Evolutionary conservation across 2,329 filamentous ascomycete species (phyloP).

Genomic region (Colletotrichum sp.): DNA sequence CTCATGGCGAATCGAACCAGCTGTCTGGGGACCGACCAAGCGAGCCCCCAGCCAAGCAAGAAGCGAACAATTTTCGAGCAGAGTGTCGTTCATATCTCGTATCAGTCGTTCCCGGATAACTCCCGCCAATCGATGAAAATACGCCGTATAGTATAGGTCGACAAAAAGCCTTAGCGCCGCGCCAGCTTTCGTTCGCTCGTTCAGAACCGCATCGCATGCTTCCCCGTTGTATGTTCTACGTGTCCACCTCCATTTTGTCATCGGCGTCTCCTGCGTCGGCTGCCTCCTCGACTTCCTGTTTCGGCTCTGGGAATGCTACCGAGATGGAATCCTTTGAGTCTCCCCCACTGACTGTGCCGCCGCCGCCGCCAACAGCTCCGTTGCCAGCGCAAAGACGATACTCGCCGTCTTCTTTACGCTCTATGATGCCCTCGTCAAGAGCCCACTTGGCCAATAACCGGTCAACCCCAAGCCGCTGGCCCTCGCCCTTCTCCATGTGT

Average conservation of each 20-base stretch:
- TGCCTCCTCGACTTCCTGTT: conserved; percentile 5
- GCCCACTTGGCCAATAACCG: conserved; percentile 65
- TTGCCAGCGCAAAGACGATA: conserved; percentile 58
- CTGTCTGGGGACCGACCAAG: not conserved
- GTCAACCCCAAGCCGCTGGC: conserved; percentile 61
- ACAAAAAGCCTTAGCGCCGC: conserved; percentile 5
- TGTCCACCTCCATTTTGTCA: conserved; percentile 4
- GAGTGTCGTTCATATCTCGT: conserved; percentile 18
- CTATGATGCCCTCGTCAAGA: conserved; percentile 67
- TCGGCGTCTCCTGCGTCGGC: not conserved
- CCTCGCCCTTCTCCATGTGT: conserved; percentile 81
- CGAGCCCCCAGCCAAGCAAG: not conserved
- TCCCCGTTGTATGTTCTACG: not conserved
- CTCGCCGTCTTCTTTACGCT: conserved; percentile 59
- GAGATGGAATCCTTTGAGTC: conserved; percentile 24
- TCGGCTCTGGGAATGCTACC: conserved; percentile 18
- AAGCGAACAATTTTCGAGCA: not conserved
- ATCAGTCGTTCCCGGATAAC: conserved; percentile 17
- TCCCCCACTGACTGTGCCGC: not conserved
- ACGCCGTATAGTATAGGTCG: conserved; percentile 13
- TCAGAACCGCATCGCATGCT: not conserved
- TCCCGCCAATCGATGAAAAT: conserved; percentile 3
- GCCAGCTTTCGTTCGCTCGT: not conserved
- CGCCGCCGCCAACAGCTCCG: conserved; percentile 30
- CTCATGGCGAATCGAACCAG: not conserved